Base-by-base conservation (phyloP, 192 early-diverging fungal species). In the Coemansia sp. region DNA sequence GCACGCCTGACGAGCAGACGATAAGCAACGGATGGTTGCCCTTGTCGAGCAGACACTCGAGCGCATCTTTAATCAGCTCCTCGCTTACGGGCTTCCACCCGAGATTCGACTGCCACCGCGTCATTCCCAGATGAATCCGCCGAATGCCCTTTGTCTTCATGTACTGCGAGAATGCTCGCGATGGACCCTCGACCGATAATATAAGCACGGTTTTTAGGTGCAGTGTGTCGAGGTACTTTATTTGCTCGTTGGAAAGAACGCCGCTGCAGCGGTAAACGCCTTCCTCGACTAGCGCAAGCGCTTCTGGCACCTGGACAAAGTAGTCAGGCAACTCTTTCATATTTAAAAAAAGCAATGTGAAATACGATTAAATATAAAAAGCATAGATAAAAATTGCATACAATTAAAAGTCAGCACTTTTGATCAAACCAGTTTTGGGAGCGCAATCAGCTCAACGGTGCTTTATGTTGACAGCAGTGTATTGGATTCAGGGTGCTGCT, bases 61-160 rank as follows among this genome's bases (percentile, higher is more conserved):
- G 82, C 0, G 92, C 94, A 53, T 98, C 97, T 59, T 98, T 98
- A 56, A 98, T 90, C 19, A 95, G 74, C 73, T 98, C 97, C 66
- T 98, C 97, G 62, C 88, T 89, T 19, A 96, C 85, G 6, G 94
- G 95, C 66, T 93, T 86, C 95, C 96, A 97, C 25, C 86, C 86
- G 3, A 86, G 79, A 52, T 81, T 88, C 11, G 87, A 78, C 68
- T 86, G 86, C 88, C 88, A 90, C 15, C 83, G 81, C 4, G 83
- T 83, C 72, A 89, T 75, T 11, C 87, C 87, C 21, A 90, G 69
- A 65, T 90, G 87, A 4, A 92, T 86, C 32, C 90, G 64, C 49
- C 84, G 83, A 41, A 90, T 90, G 0, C 83, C 77, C 24, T 81
- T 79, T 52, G 89, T 88, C 63, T 93, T 92, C 47, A 93, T 75